phyloP scores from a whole-genome alignment of 2,329 filamentous ascomycete genomes.

The Furcasterigmium sp. region DNA sequence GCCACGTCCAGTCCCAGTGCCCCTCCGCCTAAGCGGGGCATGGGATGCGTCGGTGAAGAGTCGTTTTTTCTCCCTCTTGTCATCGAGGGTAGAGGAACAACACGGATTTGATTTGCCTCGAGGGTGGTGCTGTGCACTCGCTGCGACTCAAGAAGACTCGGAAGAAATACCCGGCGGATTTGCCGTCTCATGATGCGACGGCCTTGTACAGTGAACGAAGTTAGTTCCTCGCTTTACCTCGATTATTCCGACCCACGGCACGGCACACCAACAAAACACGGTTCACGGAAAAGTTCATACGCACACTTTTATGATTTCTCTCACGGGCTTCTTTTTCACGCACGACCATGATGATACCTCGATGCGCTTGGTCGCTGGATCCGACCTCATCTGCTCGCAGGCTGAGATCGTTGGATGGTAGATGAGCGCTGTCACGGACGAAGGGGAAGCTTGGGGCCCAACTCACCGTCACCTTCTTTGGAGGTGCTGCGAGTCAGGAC shows the following conservation, averaged over 20 bases:
- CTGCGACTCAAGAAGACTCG: not conserved
- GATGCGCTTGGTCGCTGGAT: not conserved
- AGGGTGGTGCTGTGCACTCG: slow-evolving; percentile 1
- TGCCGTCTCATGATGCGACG: not conserved
- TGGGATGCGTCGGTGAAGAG: slow-evolving; percentile 10
- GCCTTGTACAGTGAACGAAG: slow-evolving; percentile 2
- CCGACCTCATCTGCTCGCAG: not conserved
- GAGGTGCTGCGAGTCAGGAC: slow-evolving; percentile 3
- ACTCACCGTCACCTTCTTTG: too few relatives aligned
- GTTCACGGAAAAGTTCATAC: slow-evolving; percentile 4
- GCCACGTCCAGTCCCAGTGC: slow-evolving; percentile 92
- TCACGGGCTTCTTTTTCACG: slow-evolving; percentile 1
- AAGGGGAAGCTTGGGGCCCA: not conserved
- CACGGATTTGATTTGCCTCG: not conserved
- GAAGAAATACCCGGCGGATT: slow-evolving; percentile 1
- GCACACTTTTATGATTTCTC: slow-evolving; percentile 7
- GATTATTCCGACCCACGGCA: not conserved
- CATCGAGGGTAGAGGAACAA: not conserved
- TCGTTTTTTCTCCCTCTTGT: slow-evolving; percentile 4
- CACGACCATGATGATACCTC: slow-evolving; percentile 1
- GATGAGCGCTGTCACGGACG: not conserved
- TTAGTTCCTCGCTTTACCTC: not conserved
- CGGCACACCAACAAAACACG: slow-evolving; percentile 8
- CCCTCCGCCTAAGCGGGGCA: slow-evolving; percentile 65
- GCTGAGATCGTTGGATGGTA: not conserved